Evolutionary conservation across 1,139 yeast genomes (phyloP).

Genomic region (Wickerhamiella infanticola): DNA sequence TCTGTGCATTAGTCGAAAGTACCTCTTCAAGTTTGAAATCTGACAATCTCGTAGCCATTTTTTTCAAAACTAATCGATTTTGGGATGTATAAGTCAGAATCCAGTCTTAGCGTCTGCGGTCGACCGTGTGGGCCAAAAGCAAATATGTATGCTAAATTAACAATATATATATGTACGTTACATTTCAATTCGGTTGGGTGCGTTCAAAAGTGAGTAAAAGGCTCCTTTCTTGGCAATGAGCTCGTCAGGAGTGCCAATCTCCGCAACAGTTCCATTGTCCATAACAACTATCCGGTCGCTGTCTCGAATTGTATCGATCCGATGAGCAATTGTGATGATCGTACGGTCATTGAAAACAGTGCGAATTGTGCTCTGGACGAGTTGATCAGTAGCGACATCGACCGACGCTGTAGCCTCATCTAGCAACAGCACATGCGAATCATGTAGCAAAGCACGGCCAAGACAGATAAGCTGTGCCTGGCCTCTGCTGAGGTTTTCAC

Average conservation of each 20-base stretch:
- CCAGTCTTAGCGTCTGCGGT: too few species aligned
- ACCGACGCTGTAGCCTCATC: conserved; percentile 86
- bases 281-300: conserved; percentile 59
- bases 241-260: conserved; percentile 49
- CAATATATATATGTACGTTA: too few species aligned
- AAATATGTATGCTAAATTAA: too few species aligned
- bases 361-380: conserved; percentile 62
- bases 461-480: conserved; percentile 65
- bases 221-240: conserved; percentile 21
- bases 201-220: conserved; percentile 8
- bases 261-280: conserved; percentile 52
- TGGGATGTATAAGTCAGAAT: too few species aligned
- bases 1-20: conserved; percentile 35
- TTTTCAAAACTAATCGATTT: background rate
- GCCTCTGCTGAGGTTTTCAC: conserved; percentile 61
- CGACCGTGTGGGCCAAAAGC: too few species aligned
- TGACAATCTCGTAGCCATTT: background rate
- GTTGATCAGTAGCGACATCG: conserved; percentile 65
- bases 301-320: conserved; percentile 71
- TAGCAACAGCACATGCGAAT: conserved; percentile 51
- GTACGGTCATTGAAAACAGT: conserved; percentile 49
- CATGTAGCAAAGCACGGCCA: conserved; percentile 53
- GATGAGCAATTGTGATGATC: conserved; percentile 67
- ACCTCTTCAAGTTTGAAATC: conserved; percentile 16
- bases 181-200: background rate